Evolutionary conservation across 345 rosid species (phyloP).

Genomic region (Cardamine chenopodiifolia): DNA sequence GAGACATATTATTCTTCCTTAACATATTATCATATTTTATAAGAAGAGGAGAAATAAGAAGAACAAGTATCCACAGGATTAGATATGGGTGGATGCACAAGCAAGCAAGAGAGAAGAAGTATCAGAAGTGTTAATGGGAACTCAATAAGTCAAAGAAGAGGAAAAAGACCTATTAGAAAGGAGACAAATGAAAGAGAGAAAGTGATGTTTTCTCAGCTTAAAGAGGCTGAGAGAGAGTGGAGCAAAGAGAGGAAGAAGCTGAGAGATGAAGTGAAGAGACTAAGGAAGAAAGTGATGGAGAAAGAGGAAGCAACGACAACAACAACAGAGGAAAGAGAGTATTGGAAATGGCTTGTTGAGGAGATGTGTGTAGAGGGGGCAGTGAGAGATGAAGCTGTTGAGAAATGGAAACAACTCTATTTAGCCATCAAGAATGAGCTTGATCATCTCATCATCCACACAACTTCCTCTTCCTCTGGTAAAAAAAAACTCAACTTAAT

Average conservation of each 20-base stretch:
- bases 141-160: slow-evolving; percentile 27
- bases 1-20: slow-evolving; percentile 14
- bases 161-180: slow-evolving; percentile 50
- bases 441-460: slow-evolving; percentile 73
- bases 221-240: slow-evolving; percentile 52
- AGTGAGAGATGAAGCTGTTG: slow-evolving; percentile 70
- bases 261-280: slow-evolving; percentile 51
- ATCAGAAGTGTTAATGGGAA: slow-evolving; percentile 29
- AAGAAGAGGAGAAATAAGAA: neutral
- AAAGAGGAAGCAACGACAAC: slow-evolving; percentile 50
- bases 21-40: slow-evolving; percentile 8
- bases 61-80: neutral
- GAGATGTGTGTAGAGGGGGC: slow-evolving; percentile 71
- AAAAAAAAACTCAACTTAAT: neutral
- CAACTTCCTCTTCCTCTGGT: slow-evolving; percentile 52
- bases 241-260: slow-evolving; percentile 55
- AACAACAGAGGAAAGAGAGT: slow-evolving; percentile 39
- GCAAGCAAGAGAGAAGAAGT: slow-evolving; percentile 35
- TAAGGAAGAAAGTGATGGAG: slow-evolving; percentile 51
- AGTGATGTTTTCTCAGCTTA: slow-evolving; percentile 50
- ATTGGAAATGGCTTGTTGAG: slow-evolving; percentile 53
- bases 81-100: slow-evolving; percentile 45
- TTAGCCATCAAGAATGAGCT: slow-evolving; percentile 85
- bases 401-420: slow-evolving; percentile 86
- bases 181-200: slow-evolving; percentile 48